Conservation (phyloP, 2,329 filamentous ascomycete genomes). For the Phoma sp. region DNA sequence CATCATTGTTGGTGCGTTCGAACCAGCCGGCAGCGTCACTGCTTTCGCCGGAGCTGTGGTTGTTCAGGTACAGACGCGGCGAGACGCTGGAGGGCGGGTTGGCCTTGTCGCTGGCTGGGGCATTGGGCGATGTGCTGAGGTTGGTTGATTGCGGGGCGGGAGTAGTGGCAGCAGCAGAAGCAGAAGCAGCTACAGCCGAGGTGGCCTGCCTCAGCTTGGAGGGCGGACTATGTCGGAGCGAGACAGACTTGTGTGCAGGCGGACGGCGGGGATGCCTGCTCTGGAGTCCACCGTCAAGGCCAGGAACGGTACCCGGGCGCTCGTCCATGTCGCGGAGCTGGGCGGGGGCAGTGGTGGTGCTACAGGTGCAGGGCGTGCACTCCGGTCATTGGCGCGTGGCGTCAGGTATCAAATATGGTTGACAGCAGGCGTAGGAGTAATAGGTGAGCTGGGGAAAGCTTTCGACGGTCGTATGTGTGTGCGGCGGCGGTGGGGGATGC, state of each 20-base stretch:
- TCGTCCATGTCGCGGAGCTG: constrained; percentile 28
- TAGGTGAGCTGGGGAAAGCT: neutral
- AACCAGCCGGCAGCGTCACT: constrained; percentile 61
- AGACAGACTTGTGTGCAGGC: constrained; percentile 54
- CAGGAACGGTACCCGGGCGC: constrained; percentile 26
- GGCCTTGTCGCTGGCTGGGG: constrained; percentile 41
- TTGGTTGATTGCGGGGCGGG: constrained; percentile 16
- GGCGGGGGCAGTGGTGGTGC: neutral
- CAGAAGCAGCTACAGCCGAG: neutral
- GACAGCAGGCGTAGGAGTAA: neutral
- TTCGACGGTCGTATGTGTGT: no score
- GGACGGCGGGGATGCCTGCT: constrained; percentile 50
- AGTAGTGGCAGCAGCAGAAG: neutral
- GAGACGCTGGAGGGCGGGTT: constrained; percentile 52
- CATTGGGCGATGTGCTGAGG: constrained; percentile 30
- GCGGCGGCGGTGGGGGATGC: neutral
- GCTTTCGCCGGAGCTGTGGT: constrained; percentile 57
- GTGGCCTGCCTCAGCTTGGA: constrained; percentile 3
- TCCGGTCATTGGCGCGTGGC: constrained; percentile 19
- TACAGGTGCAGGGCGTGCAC: constrained; percentile 21
- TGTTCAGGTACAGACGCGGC: constrained; percentile 39
- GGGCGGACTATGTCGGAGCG: constrained; percentile 50
- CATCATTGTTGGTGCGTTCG: constrained; percentile 57
- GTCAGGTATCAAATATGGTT: neutral
- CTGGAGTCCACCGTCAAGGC: neutral